Evolutionary conservation across 2,329 filamentous ascomycete genomes (phyloP), one percentile per base, ranked within the genome.

Genomic region (Chrysoporthe deuterocubensis): DNA sequence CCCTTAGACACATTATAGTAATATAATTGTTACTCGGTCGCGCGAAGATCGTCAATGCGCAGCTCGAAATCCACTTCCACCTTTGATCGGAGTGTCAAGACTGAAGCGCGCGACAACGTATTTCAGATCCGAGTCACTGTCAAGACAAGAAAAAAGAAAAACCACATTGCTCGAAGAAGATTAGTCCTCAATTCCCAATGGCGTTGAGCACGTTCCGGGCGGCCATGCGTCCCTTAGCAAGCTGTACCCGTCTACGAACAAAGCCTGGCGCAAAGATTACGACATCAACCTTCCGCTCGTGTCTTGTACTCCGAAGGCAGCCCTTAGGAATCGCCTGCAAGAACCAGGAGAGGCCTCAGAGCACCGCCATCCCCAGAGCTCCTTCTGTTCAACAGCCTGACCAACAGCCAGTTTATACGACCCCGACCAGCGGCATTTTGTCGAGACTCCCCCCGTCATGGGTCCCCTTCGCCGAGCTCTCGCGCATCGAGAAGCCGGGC

Each of bases 381-480:
- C 14, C 34, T 32, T 37, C 54, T 40, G 37, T 26, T 26, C 26
- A 4, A n/a, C 34, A 40, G 37, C 32, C 5, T 2, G 18, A 37
- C 6, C 34, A 32, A n/a, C 34, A 32, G 14, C 34, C 54, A 9
- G 26, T 26, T 26, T 57, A 57, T 14, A 40, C 6, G 2, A 3
- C 37, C 34, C 54, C 54, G 5, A n/a, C 54, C 54, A 40, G 7
- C n/a, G 54, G 54, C 37, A 57, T 57, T 16, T 16, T 57, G 4
- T 57, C 54, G 34, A 57, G 0, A 11, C 42, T 60, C 0, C 72
- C 72, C 32, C 42, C 63, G 32, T 70, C 70, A 2, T 70, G 71
- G 62, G 69, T 73, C 1, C 71, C 71, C 2, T 73, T 71, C 48
- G 72, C 69, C 13, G 69, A 74, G 58, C 71, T 73, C 21, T 70